Evolutionary conservation across 2,329 filamentous ascomycete species (phyloP).

Genomic region (Annulohypoxylon truncatum): DNA sequence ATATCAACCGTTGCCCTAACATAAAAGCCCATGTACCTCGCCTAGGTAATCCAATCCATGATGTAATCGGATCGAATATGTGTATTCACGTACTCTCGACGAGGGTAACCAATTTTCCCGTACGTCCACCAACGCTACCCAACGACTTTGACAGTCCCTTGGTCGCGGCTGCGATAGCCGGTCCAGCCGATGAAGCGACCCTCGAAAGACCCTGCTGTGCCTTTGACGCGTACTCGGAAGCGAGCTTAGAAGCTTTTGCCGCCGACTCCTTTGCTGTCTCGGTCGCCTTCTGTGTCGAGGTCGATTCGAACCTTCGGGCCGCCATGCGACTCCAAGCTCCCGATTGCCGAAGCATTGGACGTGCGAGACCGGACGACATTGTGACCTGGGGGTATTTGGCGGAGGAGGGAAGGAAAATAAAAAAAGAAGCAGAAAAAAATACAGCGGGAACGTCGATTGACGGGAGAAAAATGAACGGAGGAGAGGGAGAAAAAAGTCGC

Average conservation of each 20-base stretch:
- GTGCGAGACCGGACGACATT: slow-evolving; percentile 50
- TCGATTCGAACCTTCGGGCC: slow-evolving; percentile 71
- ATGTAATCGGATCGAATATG: background rate
- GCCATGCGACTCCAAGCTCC: slow-evolving; percentile 56
- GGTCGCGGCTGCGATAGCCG: slow-evolving; percentile 79
- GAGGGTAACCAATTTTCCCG: slow-evolving; percentile 80
- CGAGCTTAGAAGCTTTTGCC: slow-evolving; percentile 57
- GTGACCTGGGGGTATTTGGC: slow-evolving; percentile 23
- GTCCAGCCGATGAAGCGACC: slow-evolving; percentile 83
- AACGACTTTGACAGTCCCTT: slow-evolving; percentile 74
- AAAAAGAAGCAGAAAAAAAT: slow-evolving; percentile 16
- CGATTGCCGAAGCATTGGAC: slow-evolving; percentile 51
- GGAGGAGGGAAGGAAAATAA: background rate
- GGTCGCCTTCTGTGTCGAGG: slow-evolving; percentile 60
- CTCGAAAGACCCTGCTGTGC: slow-evolving; percentile 85
- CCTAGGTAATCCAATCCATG: background rate
- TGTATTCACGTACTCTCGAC: slow-evolving; percentile 79
- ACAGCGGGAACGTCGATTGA: slow-evolving; percentile 17
- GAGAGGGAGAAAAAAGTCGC: slow-evolving; percentile 26
- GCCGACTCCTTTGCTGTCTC: slow-evolving; percentile 55
- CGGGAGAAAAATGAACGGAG: slow-evolving; percentile 37
- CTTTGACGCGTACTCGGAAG: slow-evolving; percentile 67
- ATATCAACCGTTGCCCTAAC: slow-evolving; percentile 32
- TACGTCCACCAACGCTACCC: slow-evolving; percentile 83
- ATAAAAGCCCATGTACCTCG: slow-evolving; percentile 8